phyloP scores from a whole-genome alignment of 768 basidiomycete species.

The Boletus rubroflammeus region DNA sequence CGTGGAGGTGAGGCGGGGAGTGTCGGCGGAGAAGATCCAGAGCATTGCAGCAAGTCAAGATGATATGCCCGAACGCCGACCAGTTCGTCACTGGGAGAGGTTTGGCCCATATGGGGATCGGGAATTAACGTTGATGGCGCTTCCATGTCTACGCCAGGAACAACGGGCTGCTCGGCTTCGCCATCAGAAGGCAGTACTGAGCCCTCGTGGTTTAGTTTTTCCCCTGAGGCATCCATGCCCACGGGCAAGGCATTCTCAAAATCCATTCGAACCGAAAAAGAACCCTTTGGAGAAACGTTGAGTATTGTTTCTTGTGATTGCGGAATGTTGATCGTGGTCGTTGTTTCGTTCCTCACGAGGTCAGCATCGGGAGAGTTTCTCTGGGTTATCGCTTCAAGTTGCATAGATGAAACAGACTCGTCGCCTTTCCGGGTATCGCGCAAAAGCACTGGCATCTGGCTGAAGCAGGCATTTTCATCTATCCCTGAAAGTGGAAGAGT shows the following conservation, averaged over 20 bases:
- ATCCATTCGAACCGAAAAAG: neutral
- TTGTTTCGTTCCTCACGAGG: neutral
- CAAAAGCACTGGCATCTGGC: neutral
- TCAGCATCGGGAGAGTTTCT: neutral
- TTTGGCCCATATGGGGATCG: neutral
- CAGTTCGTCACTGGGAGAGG: neutral
- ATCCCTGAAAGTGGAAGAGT: conserved; percentile 12
- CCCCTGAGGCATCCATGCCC: neutral
- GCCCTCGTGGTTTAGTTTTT: neutral
- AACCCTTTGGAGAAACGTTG: neutral
- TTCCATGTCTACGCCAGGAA: neutral
- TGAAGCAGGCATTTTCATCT: neutral
- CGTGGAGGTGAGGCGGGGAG: neutral
- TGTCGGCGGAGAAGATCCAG: neutral
- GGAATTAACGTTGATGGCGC: neutral
- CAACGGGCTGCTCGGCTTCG: neutral
- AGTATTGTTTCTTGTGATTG: conserved; percentile 1
- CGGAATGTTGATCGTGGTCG: neutral
- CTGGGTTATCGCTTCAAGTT: neutral
- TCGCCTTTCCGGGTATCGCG: neutral
- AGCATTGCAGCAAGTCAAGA: neutral
- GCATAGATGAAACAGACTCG: neutral
- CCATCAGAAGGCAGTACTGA: neutral
- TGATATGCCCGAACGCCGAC: neutral
- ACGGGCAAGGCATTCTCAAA: neutral